Conservation (phyloP, 1,284 basidiomycete species). For the Marasmius sp. region DNA sequence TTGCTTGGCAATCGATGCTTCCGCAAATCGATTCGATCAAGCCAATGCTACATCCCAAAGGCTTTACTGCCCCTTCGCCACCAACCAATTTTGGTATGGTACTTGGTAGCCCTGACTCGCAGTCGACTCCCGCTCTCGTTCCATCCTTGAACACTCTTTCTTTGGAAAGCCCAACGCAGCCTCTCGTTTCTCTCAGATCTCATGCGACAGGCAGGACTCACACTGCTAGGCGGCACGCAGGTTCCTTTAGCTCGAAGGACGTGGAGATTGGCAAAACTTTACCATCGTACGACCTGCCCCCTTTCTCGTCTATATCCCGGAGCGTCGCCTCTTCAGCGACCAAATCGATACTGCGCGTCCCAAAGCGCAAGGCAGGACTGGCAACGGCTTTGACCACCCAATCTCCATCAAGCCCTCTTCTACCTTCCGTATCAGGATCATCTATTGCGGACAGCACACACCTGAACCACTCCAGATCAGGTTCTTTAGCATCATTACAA, state of each 20-base stretch:
- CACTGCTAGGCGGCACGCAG: slow-evolving; percentile 82
- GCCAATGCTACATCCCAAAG: slow-evolving; percentile 53
- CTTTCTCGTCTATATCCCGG: slow-evolving; percentile 30
- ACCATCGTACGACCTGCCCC: slow-evolving; percentile 56
- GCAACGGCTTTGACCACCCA: slow-evolving; percentile 17
- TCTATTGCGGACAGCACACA: slow-evolving; percentile 17
- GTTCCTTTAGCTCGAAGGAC: slow-evolving; percentile 90
- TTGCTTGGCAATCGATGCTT: slow-evolving; percentile 81
- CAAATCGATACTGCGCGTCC: slow-evolving; percentile 46
- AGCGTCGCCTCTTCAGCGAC: slow-evolving; percentile 32
- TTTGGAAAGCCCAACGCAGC: slow-evolving; percentile 16
- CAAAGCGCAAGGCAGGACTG: slow-evolving; percentile 38
- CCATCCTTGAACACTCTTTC: slow-evolving; percentile 10
- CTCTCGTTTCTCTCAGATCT: slow-evolving; percentile 22
- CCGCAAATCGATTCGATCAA: slow-evolving; percentile 75
- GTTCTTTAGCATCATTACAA: slow-evolving; percentile 55
- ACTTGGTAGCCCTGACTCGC: slow-evolving; percentile 17
- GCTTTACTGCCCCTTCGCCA: slow-evolving; percentile 27
- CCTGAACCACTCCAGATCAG: slow-evolving; percentile 51
- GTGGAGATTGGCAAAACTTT: slow-evolving; percentile 85
- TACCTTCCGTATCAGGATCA: slow-evolving; percentile 1
- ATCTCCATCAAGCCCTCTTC: slow-evolving; percentile 16
- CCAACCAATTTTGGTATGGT: slow-evolving; percentile 12
- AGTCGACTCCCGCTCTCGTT: slow-evolving; percentile 21
- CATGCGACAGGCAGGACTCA: slow-evolving; percentile 33